Base-by-base conservation (phyloP, 768 basidiomycete genomes). In the Multifurca ochricompacta region DNA sequence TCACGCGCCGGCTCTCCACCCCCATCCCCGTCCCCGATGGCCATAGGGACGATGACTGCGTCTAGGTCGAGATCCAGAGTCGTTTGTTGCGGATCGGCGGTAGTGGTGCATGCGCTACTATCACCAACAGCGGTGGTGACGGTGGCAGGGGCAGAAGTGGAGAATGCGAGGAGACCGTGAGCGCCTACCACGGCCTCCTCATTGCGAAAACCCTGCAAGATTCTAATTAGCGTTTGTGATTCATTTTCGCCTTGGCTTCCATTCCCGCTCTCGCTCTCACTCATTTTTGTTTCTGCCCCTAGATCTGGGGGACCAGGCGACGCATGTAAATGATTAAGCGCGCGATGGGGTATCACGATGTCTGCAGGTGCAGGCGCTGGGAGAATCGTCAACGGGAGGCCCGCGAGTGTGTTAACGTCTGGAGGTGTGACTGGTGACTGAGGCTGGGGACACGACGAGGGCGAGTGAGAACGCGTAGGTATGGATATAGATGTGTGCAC, bases 151-250 rank as follows among this genome's bases (percentile, higher is more conserved):
- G 14, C 13, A 47, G 41, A 4, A 37, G 25, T 28, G 28, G 43
- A 44, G n/a, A 16, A 39, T 47, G 39, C 45, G 55, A 56, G 50
- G 55, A 56, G 39, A 47, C 45, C 50, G 55, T 42, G 50, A 37
- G 45, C 55, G 50, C 50, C 44, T 23, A 28, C 13, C 27, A 34
- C 55, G 50, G 50, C 25, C 44, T 27, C 55, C 55, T 51, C 50
- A 52, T 40, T 3, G 14, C 34, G 19, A 56, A 56, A 56, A 56
- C 13, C 55, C 50, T 46, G 50, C 45, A 23, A 25, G 39, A 30
- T 16, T 1, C 13, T 27, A 7, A n/a, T 2, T 16, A 14, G 35
- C 5, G 19, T 31, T 1, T 30, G 16, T 21, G 9, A 16, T 25
- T 6, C 9, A 13, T n/a, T n/a, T n/a, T n/a, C n/a, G n/a, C n/a